Evolutionary conservation across 495 filamentous ascomycete species (phyloP).

Genomic region (Xylona heveae): DNA sequence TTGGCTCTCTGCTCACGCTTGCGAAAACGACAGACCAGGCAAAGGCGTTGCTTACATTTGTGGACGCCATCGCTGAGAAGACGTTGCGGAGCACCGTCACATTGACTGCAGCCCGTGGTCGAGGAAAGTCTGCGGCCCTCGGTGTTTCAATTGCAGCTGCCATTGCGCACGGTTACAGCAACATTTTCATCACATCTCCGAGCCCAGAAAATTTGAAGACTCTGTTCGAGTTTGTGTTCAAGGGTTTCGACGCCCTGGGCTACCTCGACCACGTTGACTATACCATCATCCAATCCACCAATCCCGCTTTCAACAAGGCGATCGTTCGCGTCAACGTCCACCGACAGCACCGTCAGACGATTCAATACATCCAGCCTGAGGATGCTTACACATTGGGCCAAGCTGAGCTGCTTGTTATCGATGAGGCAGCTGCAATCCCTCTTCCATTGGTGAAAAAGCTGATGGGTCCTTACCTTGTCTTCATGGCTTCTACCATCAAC

Average conservation of each 20-base stretch:
- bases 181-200: constrained; percentile 98
- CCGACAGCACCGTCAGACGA: constrained; percentile 88
- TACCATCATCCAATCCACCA: constrained; percentile 94
- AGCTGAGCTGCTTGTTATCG: constrained; percentile 88
- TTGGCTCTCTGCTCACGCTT: constrained; percentile 63
- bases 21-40: constrained; percentile 89
- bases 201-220: constrained; percentile 98
- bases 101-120: constrained; percentile 80
- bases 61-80: constrained; percentile 93
- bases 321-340: constrained; percentile 95
- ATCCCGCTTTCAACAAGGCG: constrained; percentile 97
- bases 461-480: constrained; percentile 94
- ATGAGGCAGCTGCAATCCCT: constrained; percentile 95
- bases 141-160: constrained; percentile 89
- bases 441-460: constrained; percentile 80
- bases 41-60: constrained; percentile 83
- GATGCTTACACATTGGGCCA: constrained; percentile 89
- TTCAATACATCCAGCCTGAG: constrained; percentile 94
- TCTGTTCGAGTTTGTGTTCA: constrained; percentile 95
- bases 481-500: constrained; percentile 99
- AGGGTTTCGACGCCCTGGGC: constrained; percentile 83
- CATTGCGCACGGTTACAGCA: constrained; percentile 89
- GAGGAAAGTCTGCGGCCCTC: constrained; percentile 90
- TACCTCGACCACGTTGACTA: constrained; percentile 94
- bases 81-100: constrained; percentile 84